Evolutionary conservation across 2,329 filamentous ascomycete species (phyloP).

Genomic region (Phyllosticta citrichinensis): DNA sequence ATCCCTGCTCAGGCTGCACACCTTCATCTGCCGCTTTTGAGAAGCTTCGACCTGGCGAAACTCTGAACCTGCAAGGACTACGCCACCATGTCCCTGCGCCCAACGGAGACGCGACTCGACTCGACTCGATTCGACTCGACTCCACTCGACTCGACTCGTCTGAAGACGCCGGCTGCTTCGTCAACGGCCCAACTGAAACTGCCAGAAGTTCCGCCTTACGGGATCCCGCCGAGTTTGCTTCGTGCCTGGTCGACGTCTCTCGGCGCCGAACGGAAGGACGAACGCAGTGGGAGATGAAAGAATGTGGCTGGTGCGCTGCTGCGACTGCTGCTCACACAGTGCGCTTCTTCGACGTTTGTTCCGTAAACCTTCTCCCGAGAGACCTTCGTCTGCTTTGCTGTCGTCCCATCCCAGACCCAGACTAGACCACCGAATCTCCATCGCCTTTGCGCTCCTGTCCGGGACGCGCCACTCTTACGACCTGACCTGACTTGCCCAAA

Average conservation of each 20-base stretch:
- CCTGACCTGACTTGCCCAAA: background rate
- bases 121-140: too few species aligned
- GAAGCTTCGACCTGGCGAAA: background rate
- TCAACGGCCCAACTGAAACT: background rate
- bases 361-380: background rate
- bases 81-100: too few species aligned
- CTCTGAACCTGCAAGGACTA: background rate
- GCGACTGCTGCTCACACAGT: too few species aligned
- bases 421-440: too few species aligned
- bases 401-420: too few species aligned
- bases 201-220: too few species aligned
- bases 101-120: too few species aligned
- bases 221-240: too few species aligned
- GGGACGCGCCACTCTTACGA: background rate
- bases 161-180: conserved; percentile 1
- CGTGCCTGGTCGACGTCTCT: too few species aligned
- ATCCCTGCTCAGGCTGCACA: background rate
- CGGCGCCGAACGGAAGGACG: too few species aligned
- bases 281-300: background rate
- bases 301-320: background rate
- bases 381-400: background rate
- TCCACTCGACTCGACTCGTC: too few species aligned
- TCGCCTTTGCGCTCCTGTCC: too few species aligned
- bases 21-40: background rate
- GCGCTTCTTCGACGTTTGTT: background rate